Percentiles rank a stretch among this genome's conserved stretches.
phyloP scores from a whole-genome alignment of 1,139 yeast genomes.

The Lodderomyces orthopsilosis region DNA sequence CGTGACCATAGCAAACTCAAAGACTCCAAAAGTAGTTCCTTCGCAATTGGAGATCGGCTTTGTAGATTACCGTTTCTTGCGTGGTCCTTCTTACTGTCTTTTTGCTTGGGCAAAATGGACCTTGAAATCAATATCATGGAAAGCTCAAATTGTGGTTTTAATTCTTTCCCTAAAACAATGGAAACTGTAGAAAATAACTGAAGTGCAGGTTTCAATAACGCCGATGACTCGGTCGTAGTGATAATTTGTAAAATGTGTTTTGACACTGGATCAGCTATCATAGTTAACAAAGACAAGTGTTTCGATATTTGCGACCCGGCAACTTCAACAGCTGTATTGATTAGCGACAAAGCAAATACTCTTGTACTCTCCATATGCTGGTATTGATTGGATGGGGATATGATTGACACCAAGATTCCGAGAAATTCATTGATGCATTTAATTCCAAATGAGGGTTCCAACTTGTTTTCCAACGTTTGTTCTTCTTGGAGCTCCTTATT shows the following conservation, averaged over 20 bases:
- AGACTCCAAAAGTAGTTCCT: constrained; percentile 83
- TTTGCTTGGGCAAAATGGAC: constrained; percentile 44
- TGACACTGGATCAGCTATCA: constrained; percentile 76
- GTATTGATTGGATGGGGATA: constrained; percentile 77
- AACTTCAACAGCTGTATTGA: constrained; percentile 79
- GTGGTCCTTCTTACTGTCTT: constrained; percentile 20
- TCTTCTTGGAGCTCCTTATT: constrained; percentile 1
- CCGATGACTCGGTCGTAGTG: constrained; percentile 65
- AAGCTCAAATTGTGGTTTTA: constrained; percentile 68
- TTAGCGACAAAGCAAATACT: constrained; percentile 73
- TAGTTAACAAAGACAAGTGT: constrained; percentile 64
- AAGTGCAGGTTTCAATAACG: constrained; percentile 70
- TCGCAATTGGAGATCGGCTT: constrained; percentile 36
- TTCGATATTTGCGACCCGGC: constrained; percentile 66
- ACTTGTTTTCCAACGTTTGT: constrained; percentile 3
- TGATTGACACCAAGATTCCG: constrained; percentile 75
- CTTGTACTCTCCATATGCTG: constrained; percentile 88
- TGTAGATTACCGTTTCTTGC: constrained; percentile 25
- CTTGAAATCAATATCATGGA: constrained; percentile 59
- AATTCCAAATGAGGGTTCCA: constrained; percentile 60
- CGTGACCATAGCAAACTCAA: constrained; percentile 82
- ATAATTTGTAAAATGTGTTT: constrained; percentile 80
- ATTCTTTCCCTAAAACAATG: constrained; percentile 53
- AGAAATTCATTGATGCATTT: constrained; percentile 65
- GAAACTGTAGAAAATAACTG: constrained; percentile 71